Evolutionary conservation across 345 rosid genomes (phyloP).

Genomic region (Eucalyptus cloeziana): DNA sequence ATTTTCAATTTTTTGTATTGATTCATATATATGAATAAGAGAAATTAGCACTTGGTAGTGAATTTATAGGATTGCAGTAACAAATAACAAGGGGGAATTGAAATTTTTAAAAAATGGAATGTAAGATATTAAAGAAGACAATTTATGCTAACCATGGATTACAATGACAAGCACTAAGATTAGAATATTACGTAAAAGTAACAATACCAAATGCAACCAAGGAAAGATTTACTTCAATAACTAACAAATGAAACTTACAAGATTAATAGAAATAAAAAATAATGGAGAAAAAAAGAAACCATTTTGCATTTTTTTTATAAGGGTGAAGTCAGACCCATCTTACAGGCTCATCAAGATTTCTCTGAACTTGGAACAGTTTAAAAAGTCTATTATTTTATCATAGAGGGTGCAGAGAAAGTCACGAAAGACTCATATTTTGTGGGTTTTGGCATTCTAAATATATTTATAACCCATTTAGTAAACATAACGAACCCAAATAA

Average conservation of each 20-base stretch:
- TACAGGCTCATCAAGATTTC: accelerated
- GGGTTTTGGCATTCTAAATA: background rate
- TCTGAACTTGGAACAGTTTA: too few relatives aligned
- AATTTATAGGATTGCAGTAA: too few relatives aligned
- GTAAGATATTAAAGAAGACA: background rate
- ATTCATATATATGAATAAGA: background rate
- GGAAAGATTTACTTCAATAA: background rate
- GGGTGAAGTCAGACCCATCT: accelerated
- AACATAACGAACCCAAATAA: too few relatives aligned
- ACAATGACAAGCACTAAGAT: background rate
- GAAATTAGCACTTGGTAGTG: background rate
- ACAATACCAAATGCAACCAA: background rate
- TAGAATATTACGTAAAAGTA: too few relatives aligned
- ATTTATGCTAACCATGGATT: background rate
- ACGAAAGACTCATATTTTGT: background rate
- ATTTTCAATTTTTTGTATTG: too few relatives aligned
- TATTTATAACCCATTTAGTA: background rate
- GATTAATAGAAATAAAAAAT: too few relatives aligned
- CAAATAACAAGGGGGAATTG: background rate
- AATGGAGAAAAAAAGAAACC: too few relatives aligned
- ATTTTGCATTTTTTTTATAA: too few relatives aligned
- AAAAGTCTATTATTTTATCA: too few relatives aligned
- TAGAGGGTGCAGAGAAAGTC: accelerated
- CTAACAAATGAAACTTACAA: background rate
- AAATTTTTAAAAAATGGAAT: too few relatives aligned